Conservation (phyloP, 2,329 filamentous ascomycete genomes). For the Annulohypoxylon truncatum region DNA sequence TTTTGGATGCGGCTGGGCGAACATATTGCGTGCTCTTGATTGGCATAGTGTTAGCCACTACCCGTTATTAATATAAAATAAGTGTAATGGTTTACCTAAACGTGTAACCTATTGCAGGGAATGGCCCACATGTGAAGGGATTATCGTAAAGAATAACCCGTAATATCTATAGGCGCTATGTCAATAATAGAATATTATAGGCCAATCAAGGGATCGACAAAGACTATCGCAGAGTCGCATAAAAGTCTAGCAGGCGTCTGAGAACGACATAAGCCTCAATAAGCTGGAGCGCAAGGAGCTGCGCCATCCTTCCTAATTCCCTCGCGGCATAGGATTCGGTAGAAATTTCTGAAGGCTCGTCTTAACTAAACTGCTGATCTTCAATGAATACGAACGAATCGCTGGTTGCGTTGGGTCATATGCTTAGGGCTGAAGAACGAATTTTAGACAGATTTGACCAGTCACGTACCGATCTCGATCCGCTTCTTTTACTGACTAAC, state of each 20-base stretch:
- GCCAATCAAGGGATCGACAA: neutral
- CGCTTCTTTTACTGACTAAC: neutral
- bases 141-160: conserved; percentile 19
- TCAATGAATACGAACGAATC: conserved; percentile 5
- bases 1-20: conserved; percentile 29
- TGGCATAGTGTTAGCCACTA: conserved; percentile 8
- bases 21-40: conserved; percentile 1
- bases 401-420: neutral
- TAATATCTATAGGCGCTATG: conserved; percentile 5
- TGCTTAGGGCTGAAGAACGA: conserved; percentile 13
- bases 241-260: neutral
- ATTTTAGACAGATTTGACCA: neutral
- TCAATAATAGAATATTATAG: neutral
- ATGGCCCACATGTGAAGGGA: conserved; percentile 14
- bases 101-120: conserved; percentile 6
- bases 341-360: neutral
- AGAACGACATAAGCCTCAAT: conserved; percentile 14
- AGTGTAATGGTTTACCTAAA: neutral
- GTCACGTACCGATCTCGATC: neutral
- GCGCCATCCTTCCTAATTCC: conserved; percentile 14
- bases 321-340: neutral
- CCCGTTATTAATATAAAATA: conserved; percentile 12
- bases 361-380: conserved; percentile 16
- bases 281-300: conserved; percentile 9
- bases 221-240: neutral